phyloP scores from a whole-genome alignment of 2,329 filamentous ascomycete species.

The Penicillium janthinellum region DNA sequence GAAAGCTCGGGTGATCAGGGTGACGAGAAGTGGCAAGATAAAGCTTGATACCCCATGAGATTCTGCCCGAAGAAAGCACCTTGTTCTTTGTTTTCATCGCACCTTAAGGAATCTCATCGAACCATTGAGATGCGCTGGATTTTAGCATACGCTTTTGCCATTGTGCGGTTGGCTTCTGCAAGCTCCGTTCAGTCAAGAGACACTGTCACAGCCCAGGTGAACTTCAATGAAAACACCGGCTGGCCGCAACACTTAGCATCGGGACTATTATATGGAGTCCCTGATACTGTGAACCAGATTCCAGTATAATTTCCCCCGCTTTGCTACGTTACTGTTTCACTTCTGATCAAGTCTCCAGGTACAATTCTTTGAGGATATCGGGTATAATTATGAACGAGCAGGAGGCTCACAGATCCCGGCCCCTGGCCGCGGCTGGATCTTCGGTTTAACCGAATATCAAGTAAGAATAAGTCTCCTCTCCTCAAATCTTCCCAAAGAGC shows the following conservation, averaged over 20 bases:
- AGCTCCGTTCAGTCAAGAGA: neutral
- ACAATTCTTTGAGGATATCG: conserved; percentile 5
- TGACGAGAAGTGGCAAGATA: too few species aligned
- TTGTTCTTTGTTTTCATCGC: too few species aligned
- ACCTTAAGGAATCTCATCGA: neutral
- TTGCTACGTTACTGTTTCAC: neutral
- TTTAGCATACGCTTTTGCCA: neutral
- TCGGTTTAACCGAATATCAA: conserved; percentile 30
- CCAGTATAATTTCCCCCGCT: neutral
- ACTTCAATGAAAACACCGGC: neutral
- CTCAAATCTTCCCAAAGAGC: neutral
- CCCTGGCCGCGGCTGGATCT: conserved; percentile 42
- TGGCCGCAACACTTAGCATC: conserved; percentile 1
- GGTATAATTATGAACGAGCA: conserved; percentile 11
- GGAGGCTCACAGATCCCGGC: conserved; percentile 21
- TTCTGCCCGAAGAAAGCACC: too few species aligned
- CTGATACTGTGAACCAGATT: conserved; percentile 1
- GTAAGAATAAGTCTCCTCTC: neutral
- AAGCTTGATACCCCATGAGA: too few species aligned
- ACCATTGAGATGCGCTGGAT: neutral
- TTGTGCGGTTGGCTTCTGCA: neutral
- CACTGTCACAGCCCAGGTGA: neutral
- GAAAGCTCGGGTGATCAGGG: too few species aligned
- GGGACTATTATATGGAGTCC: conserved; percentile 1
- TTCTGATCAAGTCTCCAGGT: neutral